phyloP scores from a whole-genome alignment of 306 rosid species.

The Casuarina cunninghamiana region DNA sequence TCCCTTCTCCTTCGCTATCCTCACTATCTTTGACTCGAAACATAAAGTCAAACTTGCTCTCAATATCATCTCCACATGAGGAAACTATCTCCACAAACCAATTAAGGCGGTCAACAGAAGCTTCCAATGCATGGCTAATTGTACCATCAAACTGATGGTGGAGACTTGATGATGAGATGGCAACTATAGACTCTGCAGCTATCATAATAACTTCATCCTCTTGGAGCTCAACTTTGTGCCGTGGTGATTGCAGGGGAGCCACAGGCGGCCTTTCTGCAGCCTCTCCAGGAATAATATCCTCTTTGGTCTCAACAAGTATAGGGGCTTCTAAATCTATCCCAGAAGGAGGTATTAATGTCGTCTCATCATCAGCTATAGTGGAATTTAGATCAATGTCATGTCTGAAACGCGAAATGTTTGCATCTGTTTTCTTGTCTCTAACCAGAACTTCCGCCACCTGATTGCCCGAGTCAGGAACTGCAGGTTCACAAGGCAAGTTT shows the following conservation, averaged over 20 bases:
- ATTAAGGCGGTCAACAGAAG: constrained; percentile 48
- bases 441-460: constrained; percentile 33
- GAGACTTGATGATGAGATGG: constrained; percentile 51
- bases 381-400: constrained; percentile 73
- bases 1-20: constrained; percentile 41
- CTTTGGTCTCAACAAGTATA: constrained; percentile 46
- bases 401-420: constrained; percentile 39
- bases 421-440: constrained; percentile 41
- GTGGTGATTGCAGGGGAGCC: constrained; percentile 28
- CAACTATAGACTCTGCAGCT: constrained; percentile 85
- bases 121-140: constrained; percentile 40
- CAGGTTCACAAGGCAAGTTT: constrained; percentile 76
- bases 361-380: constrained; percentile 72
- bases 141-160: constrained; percentile 30
- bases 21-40: constrained; percentile 32
- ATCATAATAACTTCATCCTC: constrained; percentile 52
- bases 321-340: constrained; percentile 83
- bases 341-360: constrained; percentile 39
- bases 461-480: constrained; percentile 48
- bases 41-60: constrained; percentile 33
- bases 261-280: constrained; percentile 38
- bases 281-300: constrained; percentile 43
- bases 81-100: constrained; percentile 84
- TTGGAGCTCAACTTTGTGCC: constrained; percentile 33
- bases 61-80: constrained; percentile 45